A percentile compares a stretch with the other conserved stretches of the same genome.
phyloP scores from a whole-genome alignment of 176 grass and related monocot genomes.

The Musa troglodytarum region DNA sequence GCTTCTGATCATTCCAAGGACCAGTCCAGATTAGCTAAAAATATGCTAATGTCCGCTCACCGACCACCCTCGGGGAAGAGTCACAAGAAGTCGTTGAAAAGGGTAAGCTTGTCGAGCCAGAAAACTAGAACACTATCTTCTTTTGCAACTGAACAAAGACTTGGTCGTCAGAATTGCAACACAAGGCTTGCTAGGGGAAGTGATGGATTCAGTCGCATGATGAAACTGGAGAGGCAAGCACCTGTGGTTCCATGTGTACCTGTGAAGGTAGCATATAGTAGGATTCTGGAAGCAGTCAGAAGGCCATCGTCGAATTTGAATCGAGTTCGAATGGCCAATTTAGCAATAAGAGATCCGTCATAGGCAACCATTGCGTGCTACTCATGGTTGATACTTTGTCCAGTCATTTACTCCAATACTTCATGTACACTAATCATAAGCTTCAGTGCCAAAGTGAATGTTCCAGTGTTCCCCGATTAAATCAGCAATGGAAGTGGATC shows the following conservation, averaged over 20 bases:
- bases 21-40: conserved; percentile 35
- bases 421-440: not conserved
- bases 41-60: conserved; percentile 28
- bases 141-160: conserved; percentile 43
- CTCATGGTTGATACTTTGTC: not conserved
- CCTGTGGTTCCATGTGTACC: conserved; percentile 86
- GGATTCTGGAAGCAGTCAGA: conserved; percentile 90
- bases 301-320: conserved; percentile 42
- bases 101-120: conserved; percentile 46
- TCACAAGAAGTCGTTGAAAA: conserved; percentile 65
- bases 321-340: conserved; percentile 50
- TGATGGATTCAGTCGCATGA: conserved; percentile 52
- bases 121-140: conserved; percentile 58
- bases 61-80: conserved; percentile 34
- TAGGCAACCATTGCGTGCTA: conserved; percentile 16
- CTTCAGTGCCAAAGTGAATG: not conserved
- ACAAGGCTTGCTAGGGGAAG: conserved; percentile 31
- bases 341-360: conserved; percentile 35
- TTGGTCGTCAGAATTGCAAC: conserved; percentile 20
- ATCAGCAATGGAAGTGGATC: too few relatives aligned
- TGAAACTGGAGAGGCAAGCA: conserved; percentile 41
- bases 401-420: not conserved
- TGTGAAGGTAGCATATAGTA: conserved; percentile 80
- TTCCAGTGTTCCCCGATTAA: too few relatives aligned
- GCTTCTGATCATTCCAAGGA: conserved; percentile 27